These are phyloP conservation scores for Trichoderma reesei DNA, from an alignment of 495 filamentous ascomycete genomes.

Conservation along the genomic window DNA sequence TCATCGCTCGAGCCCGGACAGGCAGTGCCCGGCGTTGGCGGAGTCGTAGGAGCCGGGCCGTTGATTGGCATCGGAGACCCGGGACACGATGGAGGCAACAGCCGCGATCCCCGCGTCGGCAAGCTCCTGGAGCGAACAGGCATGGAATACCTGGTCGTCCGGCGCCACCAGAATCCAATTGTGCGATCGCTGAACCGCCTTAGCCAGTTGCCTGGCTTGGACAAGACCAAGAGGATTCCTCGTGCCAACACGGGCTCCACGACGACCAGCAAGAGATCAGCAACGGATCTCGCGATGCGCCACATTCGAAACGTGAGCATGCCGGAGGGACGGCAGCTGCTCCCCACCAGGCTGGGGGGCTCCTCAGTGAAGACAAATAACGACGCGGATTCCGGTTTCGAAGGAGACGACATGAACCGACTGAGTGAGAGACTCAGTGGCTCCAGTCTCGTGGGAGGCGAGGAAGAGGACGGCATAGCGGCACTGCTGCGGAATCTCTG, in stretches of 20 bases:
- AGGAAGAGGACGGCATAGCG: constrained; percentile 34
- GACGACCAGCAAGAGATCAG: constrained; percentile 17
- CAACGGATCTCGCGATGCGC: constrained; percentile 10
- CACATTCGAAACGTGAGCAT: constrained; percentile 13
- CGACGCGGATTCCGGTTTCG: constrained; percentile 31
- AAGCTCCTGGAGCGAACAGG: constrained; percentile 51
- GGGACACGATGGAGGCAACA: constrained; percentile 27
- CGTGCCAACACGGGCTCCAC: constrained; percentile 15
- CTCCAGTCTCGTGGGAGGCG: constrained; percentile 30
- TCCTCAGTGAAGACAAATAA: constrained; percentile 14
- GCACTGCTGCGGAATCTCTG: constrained; percentile 42
- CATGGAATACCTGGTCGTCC: constrained; percentile 57
- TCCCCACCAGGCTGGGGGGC: constrained; percentile 13
- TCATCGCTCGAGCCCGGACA: constrained; percentile 51
- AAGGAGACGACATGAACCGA: constrained; percentile 24
- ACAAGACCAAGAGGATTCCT: constrained; percentile 37
- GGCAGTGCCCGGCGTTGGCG: constrained; percentile 28
- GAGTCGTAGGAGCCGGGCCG: constrained; percentile 24
- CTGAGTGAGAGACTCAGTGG: constrained; percentile 31
- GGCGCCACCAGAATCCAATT: constrained; percentile 57
- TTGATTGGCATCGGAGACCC: constrained; percentile 27
- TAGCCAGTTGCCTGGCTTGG: constrained; percentile 35
- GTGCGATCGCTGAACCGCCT: constrained; percentile 47
- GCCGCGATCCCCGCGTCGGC: constrained; percentile 42
- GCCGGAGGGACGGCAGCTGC: constrained; percentile 20